Evolutionary conservation across 2,329 filamentous ascomycete genomes (phyloP).

Genomic region (Akanthomyces lecanii): DNA sequence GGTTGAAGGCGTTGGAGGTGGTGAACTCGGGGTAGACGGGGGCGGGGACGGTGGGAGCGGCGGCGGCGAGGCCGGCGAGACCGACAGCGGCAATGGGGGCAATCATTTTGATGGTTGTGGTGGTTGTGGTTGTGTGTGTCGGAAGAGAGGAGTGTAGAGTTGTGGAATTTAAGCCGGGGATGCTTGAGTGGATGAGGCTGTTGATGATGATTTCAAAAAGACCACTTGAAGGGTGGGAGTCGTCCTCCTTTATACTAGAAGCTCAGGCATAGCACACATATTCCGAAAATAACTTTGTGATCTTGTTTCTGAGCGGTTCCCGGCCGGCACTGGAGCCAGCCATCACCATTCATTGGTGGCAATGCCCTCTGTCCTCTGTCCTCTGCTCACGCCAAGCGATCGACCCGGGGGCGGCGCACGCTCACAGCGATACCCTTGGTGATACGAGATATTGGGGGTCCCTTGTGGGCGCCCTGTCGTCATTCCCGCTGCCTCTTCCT

Average conservation of each 20-base stretch:
- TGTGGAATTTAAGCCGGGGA: neutral
- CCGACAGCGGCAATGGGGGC: slow-evolving; percentile 1
- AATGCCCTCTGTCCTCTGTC: neutral
- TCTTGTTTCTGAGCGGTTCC: neutral
- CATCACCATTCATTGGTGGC: slow-evolving; percentile 8
- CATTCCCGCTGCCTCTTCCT: neutral
- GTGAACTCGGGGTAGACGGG: slow-evolving; percentile 18
- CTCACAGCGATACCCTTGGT: neutral
- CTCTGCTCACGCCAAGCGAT: neutral
- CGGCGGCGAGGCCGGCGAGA: slow-evolving; percentile 21
- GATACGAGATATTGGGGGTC: slow-evolving; percentile 8
- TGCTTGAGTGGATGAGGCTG: neutral
- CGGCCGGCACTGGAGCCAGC: neutral
- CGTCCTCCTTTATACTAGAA: neutral
- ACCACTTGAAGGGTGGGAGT: neutral
- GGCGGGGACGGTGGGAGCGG: slow-evolving; percentile 18
- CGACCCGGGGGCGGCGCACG: neutral
- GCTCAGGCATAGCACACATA: neutral
- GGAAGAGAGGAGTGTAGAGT: neutral
- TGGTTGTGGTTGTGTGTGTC: neutral
- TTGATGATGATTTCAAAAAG: neutral
- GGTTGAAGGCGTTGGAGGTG: slow-evolving; percentile 34
- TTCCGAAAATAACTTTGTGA: neutral
- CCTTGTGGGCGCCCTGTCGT: slow-evolving; percentile 1
- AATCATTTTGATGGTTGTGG: slow-evolving; percentile 2